Conservation (phyloP, 768 basidiomycete genomes). For the Agrocybe chaxingu region DNA sequence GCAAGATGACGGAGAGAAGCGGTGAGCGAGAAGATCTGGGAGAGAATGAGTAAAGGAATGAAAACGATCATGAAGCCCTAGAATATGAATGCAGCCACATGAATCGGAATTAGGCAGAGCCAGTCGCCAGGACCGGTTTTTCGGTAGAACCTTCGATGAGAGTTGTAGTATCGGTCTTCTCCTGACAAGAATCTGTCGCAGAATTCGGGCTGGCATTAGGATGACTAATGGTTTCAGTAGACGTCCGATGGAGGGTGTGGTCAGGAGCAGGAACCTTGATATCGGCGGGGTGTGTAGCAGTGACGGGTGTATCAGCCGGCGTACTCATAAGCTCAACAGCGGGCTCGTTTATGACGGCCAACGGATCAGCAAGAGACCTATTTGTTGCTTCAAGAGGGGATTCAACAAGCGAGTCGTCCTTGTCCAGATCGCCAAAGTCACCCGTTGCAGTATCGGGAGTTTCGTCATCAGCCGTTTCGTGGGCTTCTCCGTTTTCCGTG, state of each 20-base stretch:
- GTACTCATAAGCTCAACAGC: not conserved
- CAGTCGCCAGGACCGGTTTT: not conserved
- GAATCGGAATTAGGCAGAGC: not conserved
- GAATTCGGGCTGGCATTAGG: not conserved
- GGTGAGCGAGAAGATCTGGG: too few species aligned
- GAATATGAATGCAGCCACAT: not conserved
- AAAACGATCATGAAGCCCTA: too few species aligned
- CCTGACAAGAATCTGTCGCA: not conserved
- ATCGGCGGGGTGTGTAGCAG: not conserved
- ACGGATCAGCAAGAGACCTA: slow-evolving; percentile 1
- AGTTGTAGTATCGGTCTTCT: not conserved
- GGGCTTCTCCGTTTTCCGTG: slow-evolving; percentile 38
- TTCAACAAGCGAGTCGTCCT: slow-evolving; percentile 2
- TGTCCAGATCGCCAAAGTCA: slow-evolving; percentile 13
- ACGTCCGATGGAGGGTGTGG: slow-evolving; percentile 13
- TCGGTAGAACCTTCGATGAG: not conserved
- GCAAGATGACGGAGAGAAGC: too few species aligned
- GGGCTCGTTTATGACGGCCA: not conserved
- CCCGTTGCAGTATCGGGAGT: slow-evolving; percentile 16
- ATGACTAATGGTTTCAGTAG: slow-evolving; percentile 24
- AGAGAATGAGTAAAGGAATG: too few species aligned
- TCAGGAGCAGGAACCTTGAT: not conserved
- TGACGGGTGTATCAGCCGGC: not conserved
- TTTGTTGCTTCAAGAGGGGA: slow-evolving; percentile 4
- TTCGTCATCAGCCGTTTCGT: slow-evolving; percentile 24